Conservation (phyloP, 2,329 filamentous ascomycete genomes). For the Myrmaecium sp. region DNA sequence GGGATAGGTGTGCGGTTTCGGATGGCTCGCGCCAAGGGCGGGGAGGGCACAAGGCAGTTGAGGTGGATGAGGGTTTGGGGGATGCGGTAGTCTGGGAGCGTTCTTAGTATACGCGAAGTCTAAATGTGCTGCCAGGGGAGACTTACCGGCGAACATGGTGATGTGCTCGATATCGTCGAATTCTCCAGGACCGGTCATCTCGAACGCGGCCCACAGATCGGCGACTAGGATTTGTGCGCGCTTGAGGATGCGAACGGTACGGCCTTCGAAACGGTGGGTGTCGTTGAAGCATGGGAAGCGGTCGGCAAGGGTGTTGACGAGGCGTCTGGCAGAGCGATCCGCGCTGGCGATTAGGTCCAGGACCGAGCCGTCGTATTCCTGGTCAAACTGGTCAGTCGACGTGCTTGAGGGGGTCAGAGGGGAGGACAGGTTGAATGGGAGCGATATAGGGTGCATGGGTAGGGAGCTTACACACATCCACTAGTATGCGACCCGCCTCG, state of each 20-base stretch:
- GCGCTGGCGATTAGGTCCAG: constrained; percentile 57
- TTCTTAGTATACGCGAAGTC: constrained; percentile 2
- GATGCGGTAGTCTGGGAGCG: constrained; percentile 64
- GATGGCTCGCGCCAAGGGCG: constrained; percentile 57
- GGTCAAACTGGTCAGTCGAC: constrained; percentile 4
- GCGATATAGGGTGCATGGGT: not conserved
- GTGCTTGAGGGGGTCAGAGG: too few relatives aligned
- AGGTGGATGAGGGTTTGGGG: constrained; percentile 81
- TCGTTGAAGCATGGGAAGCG: constrained; percentile 81
- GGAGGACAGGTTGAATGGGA: not conserved
- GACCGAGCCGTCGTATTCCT: constrained; percentile 65
- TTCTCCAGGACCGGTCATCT: constrained; percentile 58
- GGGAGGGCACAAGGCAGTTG: constrained; percentile 71
- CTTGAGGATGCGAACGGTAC: constrained; percentile 70
- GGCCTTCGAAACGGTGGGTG: constrained; percentile 56
- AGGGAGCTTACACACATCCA: constrained; percentile 48
- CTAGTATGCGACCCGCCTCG: constrained; percentile 67
- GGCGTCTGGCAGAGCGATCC: constrained; percentile 58
- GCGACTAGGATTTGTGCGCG: constrained; percentile 91
- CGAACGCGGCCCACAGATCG: constrained; percentile 91
- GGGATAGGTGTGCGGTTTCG: constrained; percentile 46
- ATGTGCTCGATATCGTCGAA: constrained; percentile 89
- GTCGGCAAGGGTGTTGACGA: constrained; percentile 72
- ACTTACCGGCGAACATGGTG: constrained; percentile 75
- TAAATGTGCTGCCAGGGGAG: not conserved